Conservation (phyloP, 257 asterid species). For the Eustoma russellianum region DNA sequence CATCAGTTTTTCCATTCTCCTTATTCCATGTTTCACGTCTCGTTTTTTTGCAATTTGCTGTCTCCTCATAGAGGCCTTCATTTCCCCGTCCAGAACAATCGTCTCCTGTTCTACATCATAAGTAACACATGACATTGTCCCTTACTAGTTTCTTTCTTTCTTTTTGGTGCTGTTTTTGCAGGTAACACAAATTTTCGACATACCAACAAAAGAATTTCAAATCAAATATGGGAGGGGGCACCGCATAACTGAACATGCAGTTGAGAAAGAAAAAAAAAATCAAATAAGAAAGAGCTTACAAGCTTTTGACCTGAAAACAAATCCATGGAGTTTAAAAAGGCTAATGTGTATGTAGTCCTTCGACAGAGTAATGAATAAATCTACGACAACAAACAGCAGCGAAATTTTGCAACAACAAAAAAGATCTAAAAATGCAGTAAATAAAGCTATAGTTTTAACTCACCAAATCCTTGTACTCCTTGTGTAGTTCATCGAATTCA, state of each 20-base stretch:
- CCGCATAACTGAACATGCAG: no score
- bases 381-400: no score
- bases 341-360: no score
- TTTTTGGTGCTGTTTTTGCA: no score
- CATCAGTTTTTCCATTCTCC: conserved; percentile 72
- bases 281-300: no score
- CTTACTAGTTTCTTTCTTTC: no score
- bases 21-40: conserved; percentile 75
- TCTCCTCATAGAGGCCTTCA: conserved; percentile 42
- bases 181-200: no score
- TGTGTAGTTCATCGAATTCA: conserved; percentile 61
- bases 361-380: no score
- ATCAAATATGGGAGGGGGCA: no score
- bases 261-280: no score
- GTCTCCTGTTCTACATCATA: conserved; percentile 32
- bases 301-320: not conserved
- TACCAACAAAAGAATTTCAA: no score
- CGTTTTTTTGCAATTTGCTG: conserved; percentile 63
- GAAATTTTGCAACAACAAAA: not conserved
- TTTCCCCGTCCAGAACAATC: conserved; percentile 46
- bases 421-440: not conserved
- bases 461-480: conserved; percentile 61
- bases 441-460: conserved; percentile 3
- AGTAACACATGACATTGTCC: not conserved
- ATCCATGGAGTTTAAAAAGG: not conserved